A percentile compares a stretch with the other conserved stretches of the same genome.
These are phyloP conservation scores for Ustilago sp. DNA, from an alignment of 1,284 basidiomycete species.

Conservation along the genomic window DNA sequence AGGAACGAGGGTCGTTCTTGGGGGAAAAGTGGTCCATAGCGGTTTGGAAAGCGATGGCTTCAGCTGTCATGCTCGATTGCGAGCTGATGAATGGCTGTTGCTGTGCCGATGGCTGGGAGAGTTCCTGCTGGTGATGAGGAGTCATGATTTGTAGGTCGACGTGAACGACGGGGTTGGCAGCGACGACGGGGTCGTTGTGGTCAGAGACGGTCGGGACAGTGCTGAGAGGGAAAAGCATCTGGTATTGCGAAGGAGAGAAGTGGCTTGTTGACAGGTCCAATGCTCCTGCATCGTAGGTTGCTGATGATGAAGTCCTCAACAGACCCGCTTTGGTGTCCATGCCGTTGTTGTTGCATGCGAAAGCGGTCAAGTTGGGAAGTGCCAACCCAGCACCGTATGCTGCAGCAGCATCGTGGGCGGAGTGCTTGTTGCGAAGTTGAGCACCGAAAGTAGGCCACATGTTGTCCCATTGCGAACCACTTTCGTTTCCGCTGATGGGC, in stretches of 20 bases:
- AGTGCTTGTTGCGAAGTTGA: constrained; percentile 24
- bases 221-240: constrained; percentile 22
- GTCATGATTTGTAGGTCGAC: constrained; percentile 27
- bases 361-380: constrained; percentile 28
- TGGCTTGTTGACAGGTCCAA: constrained; percentile 38
- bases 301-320: constrained; percentile 14
- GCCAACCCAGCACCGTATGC: neutral
- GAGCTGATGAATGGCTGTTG: constrained; percentile 22
- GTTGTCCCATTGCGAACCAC: constrained; percentile 25
- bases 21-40: constrained; percentile 54
- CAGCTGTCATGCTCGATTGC: constrained; percentile 26
- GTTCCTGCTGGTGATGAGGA: constrained; percentile 2
- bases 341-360: constrained; percentile 26
- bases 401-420: neutral
- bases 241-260: constrained; percentile 32
- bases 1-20: constrained; percentile 18
- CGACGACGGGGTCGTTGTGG: neutral
- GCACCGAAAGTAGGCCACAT: constrained; percentile 32
- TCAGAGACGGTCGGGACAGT: neutral
- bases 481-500: constrained; percentile 6
- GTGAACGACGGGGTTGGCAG: constrained; percentile 12
- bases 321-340: constrained; percentile 21
- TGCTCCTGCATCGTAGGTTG: constrained; percentile 40
- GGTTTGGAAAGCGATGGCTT: constrained; percentile 30
- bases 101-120: neutral